Base-by-base conservation (phyloP, 768 basidiomycete genomes). In the Tricholoma bakamatsutake region DNA sequence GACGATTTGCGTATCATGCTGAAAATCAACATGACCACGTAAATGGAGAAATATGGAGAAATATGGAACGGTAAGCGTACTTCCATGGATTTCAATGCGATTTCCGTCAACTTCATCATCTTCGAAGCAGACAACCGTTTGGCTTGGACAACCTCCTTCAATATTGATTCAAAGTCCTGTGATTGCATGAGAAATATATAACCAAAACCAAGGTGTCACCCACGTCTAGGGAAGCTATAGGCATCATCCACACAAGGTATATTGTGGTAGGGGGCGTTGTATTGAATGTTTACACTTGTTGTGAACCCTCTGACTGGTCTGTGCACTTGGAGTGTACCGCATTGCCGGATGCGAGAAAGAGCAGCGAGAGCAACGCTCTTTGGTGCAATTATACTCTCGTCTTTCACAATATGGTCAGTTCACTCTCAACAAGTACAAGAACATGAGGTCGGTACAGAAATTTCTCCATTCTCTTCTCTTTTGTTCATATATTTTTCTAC, bases 1-100 rank as follows among this genome's bases (percentile, higher is more conserved):
- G 51, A 98, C 89, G 50, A 98, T 77, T 63, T 92, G 82, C 3
- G 90, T 88, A 70, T 96, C 93, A 57, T 87, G 73, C 91, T 97
- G 51, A 54, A n/a, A 37, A 50, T 27, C n/a, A 28, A 49, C 17
- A 51, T 17, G n/a, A 31, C 8, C n/a, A 30, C 15, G n/a, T 46
- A 47, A 21, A 47, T 27, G 11, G 31, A 51, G 8, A n/a, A n/a
- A n/a, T n/a, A n/a, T n/a, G n/a, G n/a, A 45, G 35, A 24, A 42
- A 40, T 24, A 17, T 11, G 35, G 30, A 33, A 34, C 8, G 21
- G 10, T 11, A 34, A 39, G 70, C 85, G 64, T 65, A 93, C 94
- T 73, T 86, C 76, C 73, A 96, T 83, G 45, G 80, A 81, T 67
- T 83, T 85, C 74, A 93, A 70, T 2, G 92, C 86, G 51, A 88